A percentile compares a stretch with the other conserved stretches of the same genome.
Conservation (phyloP, 768 basidiomycete species). For the Leucocoprinus birnbaumii region DNA sequence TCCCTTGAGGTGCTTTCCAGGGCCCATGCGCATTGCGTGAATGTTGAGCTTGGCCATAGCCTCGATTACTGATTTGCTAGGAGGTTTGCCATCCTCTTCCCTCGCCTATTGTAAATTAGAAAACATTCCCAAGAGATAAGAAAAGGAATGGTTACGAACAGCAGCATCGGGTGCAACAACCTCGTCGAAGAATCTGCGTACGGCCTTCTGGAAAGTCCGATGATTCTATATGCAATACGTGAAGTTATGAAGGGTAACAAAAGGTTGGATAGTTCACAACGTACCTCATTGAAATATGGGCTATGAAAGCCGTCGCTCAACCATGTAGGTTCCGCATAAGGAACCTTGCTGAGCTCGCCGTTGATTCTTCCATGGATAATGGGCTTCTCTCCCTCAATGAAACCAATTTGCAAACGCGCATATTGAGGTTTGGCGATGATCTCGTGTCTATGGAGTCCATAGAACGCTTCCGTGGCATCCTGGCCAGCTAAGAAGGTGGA, state of each 20-base stretch:
- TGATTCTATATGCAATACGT: constrained; percentile 47
- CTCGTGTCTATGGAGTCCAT: constrained; percentile 86
- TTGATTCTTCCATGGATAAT: constrained; percentile 51
- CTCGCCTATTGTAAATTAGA: constrained; percentile 45
- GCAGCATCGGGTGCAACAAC: constrained; percentile 54
- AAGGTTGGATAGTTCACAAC: constrained; percentile 17
- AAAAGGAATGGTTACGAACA: constrained; percentile 21
- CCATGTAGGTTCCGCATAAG: constrained; percentile 93
- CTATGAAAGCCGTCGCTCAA: constrained; percentile 57
- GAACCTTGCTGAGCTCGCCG: constrained; percentile 75
- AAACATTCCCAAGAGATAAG: background rate
- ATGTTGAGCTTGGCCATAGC: constrained; percentile 73
- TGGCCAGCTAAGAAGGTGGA: constrained; percentile 59
- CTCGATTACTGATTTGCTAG: constrained; percentile 72
- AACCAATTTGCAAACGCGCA: constrained; percentile 71
- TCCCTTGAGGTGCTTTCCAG: constrained; percentile 81
- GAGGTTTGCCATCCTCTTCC: constrained; percentile 90
- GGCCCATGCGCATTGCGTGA: constrained; percentile 92
- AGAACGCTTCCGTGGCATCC: constrained; percentile 90
- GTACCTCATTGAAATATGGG: constrained; percentile 77
- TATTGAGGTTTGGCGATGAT: constrained; percentile 81
- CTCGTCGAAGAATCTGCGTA: constrained; percentile 75
- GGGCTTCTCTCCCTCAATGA: constrained; percentile 64
- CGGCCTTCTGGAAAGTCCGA: constrained; percentile 54
- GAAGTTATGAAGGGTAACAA: constrained; percentile 19